These are phyloP conservation scores for Fusarium torreyae DNA, from an alignment of 2,329 filamentous ascomycete genomes.

Conservation along the genomic window DNA sequence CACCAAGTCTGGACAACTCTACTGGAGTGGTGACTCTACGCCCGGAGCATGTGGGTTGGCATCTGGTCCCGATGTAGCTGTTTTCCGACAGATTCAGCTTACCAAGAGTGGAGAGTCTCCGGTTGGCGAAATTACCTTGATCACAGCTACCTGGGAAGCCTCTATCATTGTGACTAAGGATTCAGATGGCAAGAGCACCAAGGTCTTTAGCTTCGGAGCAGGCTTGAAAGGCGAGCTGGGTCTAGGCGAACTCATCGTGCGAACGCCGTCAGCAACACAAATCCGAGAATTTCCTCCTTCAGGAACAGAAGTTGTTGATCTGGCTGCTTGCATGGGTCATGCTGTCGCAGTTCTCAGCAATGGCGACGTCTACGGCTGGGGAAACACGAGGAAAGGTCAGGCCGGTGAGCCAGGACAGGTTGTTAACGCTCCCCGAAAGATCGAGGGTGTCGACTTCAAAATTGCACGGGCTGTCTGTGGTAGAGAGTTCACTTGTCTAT, in stretches of 20 bases:
- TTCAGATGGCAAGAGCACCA: slow-evolving; percentile 58
- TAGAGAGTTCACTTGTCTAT: slow-evolving; percentile 86
- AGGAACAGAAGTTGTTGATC: slow-evolving; percentile 70
- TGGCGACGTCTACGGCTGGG: slow-evolving; percentile 90
- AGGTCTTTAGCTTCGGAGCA: slow-evolving; percentile 75
- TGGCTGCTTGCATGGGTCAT: slow-evolving; percentile 85
- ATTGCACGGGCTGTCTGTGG: slow-evolving; percentile 81
- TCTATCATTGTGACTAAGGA: slow-evolving; percentile 73
- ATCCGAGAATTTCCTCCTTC: slow-evolving; percentile 76
- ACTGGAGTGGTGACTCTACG: slow-evolving; percentile 74
- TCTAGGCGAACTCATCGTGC: slow-evolving; percentile 67
- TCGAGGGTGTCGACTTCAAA: slow-evolving; percentile 72
- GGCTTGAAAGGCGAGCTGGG: slow-evolving; percentile 82
- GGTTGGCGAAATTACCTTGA: slow-evolving; percentile 55
- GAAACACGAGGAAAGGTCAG: slow-evolving; percentile 88
- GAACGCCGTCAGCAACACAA: slow-evolving; percentile 62
- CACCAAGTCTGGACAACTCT: slow-evolving; percentile 71
- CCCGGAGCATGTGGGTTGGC: slow-evolving; percentile 69
- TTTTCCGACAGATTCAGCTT: slow-evolving; percentile 60
- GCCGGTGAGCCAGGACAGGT: slow-evolving; percentile 73
- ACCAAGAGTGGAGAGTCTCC: slow-evolving; percentile 48
- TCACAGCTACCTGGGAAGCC: slow-evolving; percentile 85
- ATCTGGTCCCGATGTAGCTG: slow-evolving; percentile 50
- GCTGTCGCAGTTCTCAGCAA: slow-evolving; percentile 80
- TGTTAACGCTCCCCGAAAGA: slow-evolving; percentile 72